Evolutionary conservation across 257 asterid genomes (phyloP).

Genomic region (Asclepias syriaca): DNA sequence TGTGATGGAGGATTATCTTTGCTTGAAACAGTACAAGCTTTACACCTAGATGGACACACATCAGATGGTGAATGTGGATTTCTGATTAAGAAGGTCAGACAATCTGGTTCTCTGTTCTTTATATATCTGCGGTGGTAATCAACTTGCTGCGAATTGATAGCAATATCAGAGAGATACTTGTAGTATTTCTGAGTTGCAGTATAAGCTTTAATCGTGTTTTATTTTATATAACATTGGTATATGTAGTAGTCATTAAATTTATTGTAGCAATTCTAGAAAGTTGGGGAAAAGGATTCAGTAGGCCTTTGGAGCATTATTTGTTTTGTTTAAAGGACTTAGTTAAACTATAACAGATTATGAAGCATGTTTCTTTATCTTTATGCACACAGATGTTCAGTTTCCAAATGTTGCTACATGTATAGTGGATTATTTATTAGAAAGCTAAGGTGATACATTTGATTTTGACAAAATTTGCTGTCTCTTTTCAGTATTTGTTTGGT

Average conservation of each 20-base stretch:
- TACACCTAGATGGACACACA: slow-evolving; percentile 97
- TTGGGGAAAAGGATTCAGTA: neutral
- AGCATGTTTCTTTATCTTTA: neutral
- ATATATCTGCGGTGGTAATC: slow-evolving; percentile 90
- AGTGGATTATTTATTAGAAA: neutral
- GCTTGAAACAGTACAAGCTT: slow-evolving; percentile 87
- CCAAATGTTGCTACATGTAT: neutral
- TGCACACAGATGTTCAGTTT: neutral
- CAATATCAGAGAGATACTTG: neutral
- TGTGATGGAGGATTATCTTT: slow-evolving; percentile 97
- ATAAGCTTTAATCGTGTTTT: neutral
- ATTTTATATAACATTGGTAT: neutral
- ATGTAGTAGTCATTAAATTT: neutral
- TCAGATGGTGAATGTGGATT: slow-evolving; percentile 98
- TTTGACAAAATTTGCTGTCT: neutral
- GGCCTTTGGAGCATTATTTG: neutral
- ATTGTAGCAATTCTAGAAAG: neutral
- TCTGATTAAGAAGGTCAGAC: slow-evolving; percentile 71
- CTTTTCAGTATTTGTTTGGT: neutral
- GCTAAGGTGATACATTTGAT: too few relatives aligned
- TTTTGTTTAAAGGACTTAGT: neutral
- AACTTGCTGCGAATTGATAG: slow-evolving; percentile 12
- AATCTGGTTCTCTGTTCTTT: slow-evolving; percentile 83
- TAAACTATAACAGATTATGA: neutral
- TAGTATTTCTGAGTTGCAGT: neutral